phyloP scores from a whole-genome alignment of 2,329 filamentous ascomycete genomes.

The Mariannaea elegans region DNA sequence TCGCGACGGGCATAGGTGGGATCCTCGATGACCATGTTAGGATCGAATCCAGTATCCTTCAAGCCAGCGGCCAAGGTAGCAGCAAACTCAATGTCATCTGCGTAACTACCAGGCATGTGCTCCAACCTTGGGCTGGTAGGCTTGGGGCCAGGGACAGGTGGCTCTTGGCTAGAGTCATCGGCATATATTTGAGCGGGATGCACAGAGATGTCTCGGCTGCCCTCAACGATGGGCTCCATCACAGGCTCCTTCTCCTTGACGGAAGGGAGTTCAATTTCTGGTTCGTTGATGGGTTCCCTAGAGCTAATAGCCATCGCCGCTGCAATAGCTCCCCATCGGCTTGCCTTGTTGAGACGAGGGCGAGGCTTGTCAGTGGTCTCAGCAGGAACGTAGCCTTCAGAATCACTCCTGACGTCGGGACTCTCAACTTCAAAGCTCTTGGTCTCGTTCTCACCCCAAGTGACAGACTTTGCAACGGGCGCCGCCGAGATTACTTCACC shows the following conservation, averaged over 20 bases:
- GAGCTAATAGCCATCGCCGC: constrained; percentile 57
- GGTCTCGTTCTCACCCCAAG: constrained; percentile 71
- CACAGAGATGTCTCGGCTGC: constrained; percentile 28
- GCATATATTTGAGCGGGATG: constrained; percentile 36
- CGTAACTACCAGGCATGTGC: constrained; percentile 72
- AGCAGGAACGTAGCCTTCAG: constrained; percentile 41
- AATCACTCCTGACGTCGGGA: constrained; percentile 54
- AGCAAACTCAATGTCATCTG: constrained; percentile 73
- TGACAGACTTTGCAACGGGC: constrained; percentile 63
- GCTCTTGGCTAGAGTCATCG: constrained; percentile 54
- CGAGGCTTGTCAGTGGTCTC: constrained; percentile 42
- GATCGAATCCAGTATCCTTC: constrained; percentile 74
- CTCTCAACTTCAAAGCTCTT: constrained; percentile 71
- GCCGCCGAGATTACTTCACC: constrained; percentile 51
- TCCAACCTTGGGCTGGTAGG: constrained; percentile 56
- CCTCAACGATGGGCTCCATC: constrained; percentile 26
- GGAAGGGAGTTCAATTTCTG: constrained; percentile 34
- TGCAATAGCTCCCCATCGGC: constrained; percentile 62
- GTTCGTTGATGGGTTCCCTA: constrained; percentile 48
- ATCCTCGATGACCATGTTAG: constrained; percentile 74
- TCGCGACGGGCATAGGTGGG: constrained; percentile 69
- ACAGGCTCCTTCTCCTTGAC: constrained; percentile 20
- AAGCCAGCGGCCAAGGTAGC: constrained; percentile 75
- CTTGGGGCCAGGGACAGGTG: constrained; percentile 67
- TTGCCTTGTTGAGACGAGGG: constrained; percentile 50